phyloP scores from a whole-genome alignment of 371 early-diverging fungal genomes.

The Mucor plumbeus region DNA sequence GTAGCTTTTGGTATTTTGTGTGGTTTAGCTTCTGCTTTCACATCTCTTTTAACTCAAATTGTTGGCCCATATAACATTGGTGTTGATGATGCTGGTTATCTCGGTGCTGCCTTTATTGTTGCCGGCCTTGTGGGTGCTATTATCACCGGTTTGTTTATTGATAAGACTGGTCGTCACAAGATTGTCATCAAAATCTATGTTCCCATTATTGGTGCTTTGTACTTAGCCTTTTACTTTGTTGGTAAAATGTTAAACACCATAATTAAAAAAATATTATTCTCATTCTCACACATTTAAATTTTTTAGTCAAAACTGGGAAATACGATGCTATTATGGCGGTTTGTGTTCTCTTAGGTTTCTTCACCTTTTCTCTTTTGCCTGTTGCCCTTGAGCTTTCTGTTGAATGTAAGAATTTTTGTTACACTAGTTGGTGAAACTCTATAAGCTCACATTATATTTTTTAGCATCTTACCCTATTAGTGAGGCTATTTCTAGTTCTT shows the following conservation, averaged over 20 bases:
- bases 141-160: constrained; percentile 43
- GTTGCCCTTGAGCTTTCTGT: constrained; percentile 52
- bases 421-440: not conserved
- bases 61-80: constrained; percentile 64
- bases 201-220: constrained; percentile 54
- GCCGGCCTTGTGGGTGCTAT: constrained; percentile 63
- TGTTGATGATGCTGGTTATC: constrained; percentile 62
- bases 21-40: constrained; percentile 67
- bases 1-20: constrained; percentile 61
- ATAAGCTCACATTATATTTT: not conserved
- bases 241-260: constrained; percentile 27
- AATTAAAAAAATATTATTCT: not conserved
- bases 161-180: constrained; percentile 56
- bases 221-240: constrained; percentile 57
- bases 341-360: constrained; percentile 44
- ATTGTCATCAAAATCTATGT: constrained; percentile 47
- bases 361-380: constrained; percentile 48
- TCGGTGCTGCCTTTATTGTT: constrained; percentile 61
- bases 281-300: not conserved
- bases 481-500: constrained; percentile 50
- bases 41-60: constrained; percentile 65
- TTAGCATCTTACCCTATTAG: constrained; percentile 49
- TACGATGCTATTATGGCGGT: constrained; percentile 33
- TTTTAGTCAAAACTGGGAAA: constrained; percentile 38
- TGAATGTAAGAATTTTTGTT: constrained; percentile 39